A percentile compares a stretch with the other conserved stretches of the same genome.
phyloP scores from a whole-genome alignment of 1,284 basidiomycete species.

The Takashimella tepidaria region DNA sequence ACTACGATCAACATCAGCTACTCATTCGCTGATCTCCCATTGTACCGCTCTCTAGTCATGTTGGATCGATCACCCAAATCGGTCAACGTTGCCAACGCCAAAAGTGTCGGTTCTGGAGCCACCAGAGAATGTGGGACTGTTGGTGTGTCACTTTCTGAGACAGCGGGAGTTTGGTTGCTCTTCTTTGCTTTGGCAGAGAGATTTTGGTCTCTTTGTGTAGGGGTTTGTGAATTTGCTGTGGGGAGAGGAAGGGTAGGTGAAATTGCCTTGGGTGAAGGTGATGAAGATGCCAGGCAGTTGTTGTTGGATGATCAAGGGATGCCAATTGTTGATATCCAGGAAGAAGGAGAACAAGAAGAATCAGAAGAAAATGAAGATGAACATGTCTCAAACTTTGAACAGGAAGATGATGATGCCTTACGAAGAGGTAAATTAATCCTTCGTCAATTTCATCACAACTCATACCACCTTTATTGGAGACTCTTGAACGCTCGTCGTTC shows the following conservation, averaged over 20 bases:
- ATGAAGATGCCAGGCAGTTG: conserved; percentile 31
- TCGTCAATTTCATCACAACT: conserved; percentile 38
- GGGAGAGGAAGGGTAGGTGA: conserved; percentile 26
- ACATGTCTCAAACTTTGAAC: background rate
- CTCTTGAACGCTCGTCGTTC: conserved; percentile 8
- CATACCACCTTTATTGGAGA: conserved; percentile 34
- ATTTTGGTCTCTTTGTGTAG: conserved; percentile 36
- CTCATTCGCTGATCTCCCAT: conserved; percentile 33
- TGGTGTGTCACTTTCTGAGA: background rate
- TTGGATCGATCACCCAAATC: conserved; percentile 28
- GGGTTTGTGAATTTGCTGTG: conserved; percentile 43
- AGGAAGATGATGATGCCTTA: conserved; percentile 19
- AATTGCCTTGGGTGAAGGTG: conserved; percentile 26
- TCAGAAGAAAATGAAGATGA: conserved; percentile 11
- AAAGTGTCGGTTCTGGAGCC: conserved; percentile 13
- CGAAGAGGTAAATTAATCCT: conserved; percentile 34
- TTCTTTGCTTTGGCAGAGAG: conserved; percentile 35
- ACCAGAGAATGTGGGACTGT: no score
- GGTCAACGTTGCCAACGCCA: conserved; percentile 15
- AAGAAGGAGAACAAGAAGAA: conserved; percentile 10
- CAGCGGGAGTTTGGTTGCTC: conserved; percentile 35
- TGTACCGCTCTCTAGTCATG: conserved; percentile 37
- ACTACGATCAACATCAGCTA: conserved; percentile 21
- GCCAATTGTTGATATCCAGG: conserved; percentile 11
- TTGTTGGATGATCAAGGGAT: conserved; percentile 13